phyloP scores from a whole-genome alignment of 2,329 filamentous ascomycete genomes.

The Paraphoma sp. region DNA sequence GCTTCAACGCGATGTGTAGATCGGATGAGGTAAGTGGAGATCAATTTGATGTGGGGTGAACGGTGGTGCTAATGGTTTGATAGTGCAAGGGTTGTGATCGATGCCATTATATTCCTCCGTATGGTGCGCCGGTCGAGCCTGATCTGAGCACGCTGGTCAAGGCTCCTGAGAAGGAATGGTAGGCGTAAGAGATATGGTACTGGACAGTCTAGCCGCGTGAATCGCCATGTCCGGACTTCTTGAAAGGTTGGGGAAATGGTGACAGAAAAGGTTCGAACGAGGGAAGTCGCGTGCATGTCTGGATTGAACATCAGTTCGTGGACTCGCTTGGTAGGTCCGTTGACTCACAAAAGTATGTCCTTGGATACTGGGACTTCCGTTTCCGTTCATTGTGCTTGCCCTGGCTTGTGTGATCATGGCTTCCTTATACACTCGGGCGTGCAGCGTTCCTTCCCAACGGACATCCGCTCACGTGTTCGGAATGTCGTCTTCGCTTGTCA shows the following conservation, averaged over 20 bases:
- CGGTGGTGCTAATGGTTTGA: neutral
- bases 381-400: neutral
- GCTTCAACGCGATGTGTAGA: slow-evolving; percentile 6
- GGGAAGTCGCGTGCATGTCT: no score
- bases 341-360: neutral
- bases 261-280: neutral
- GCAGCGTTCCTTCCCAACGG: no score
- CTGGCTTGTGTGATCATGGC: neutral
- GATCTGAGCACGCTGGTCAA: slow-evolving; percentile 2
- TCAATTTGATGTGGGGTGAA: neutral
- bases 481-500: no score
- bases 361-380: neutral
- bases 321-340: no score
- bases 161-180: neutral
- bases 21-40: slow-evolving; percentile 4
- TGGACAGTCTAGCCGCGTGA: no score
- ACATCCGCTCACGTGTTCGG: no score
- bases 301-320: no score
- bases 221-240: no score
- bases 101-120: slow-evolving; percentile 3
- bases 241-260: neutral
- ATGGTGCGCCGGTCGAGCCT: slow-evolving; percentile 1
- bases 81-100: slow-evolving; percentile 14
- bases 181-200: neutral
- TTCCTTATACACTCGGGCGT: neutral